These are phyloP conservation scores for Oryza meridionalis DNA, from an alignment of 176 grass and related monocot species.

Conservation along the genomic window DNA sequence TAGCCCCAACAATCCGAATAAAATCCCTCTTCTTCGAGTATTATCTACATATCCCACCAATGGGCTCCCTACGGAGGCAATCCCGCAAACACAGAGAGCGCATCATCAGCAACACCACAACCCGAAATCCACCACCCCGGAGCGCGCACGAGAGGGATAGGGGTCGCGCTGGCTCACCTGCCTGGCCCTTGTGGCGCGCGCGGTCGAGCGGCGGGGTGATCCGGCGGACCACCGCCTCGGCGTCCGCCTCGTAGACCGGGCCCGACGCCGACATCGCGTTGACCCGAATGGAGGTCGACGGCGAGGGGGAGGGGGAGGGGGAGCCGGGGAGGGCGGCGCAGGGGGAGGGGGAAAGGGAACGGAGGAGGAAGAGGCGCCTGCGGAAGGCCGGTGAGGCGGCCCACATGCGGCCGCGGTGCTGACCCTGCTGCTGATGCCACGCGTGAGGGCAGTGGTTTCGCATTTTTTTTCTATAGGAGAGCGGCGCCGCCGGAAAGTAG, in stretches of 20 bases:
- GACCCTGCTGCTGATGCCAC: background rate
- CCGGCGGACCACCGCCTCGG: conserved; percentile 65
- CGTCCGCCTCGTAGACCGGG: conserved; percentile 71
- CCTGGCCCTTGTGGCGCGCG: conserved; percentile 77
- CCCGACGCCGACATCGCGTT: conserved; percentile 40
- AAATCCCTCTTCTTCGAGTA: background rate
- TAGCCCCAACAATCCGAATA: background rate
- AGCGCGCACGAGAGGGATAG: background rate
- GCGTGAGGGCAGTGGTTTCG: background rate
- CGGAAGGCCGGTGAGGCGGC: conserved; percentile 59
- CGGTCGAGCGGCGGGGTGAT: conserved; percentile 79
- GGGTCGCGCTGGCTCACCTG: conserved; percentile 41
- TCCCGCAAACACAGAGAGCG: conserved; percentile 11
- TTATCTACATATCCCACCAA: background rate
- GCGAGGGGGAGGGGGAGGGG: background rate
- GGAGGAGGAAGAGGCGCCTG: conserved; percentile 72
- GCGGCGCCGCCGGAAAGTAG: too few species aligned
- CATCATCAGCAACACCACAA: background rate
- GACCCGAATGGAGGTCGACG: conserved; percentile 4
- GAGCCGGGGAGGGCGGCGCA: too few species aligned
- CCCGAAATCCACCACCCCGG: background rate
- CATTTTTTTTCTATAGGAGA: too few species aligned
- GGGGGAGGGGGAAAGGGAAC: conserved; percentile 34
- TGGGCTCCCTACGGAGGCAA: background rate
- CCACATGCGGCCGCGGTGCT: conserved; percentile 59